Base-by-base conservation (phyloP, 2,329 filamentous ascomycete species). In the Phyllosticta paracitricarpa region DNA sequence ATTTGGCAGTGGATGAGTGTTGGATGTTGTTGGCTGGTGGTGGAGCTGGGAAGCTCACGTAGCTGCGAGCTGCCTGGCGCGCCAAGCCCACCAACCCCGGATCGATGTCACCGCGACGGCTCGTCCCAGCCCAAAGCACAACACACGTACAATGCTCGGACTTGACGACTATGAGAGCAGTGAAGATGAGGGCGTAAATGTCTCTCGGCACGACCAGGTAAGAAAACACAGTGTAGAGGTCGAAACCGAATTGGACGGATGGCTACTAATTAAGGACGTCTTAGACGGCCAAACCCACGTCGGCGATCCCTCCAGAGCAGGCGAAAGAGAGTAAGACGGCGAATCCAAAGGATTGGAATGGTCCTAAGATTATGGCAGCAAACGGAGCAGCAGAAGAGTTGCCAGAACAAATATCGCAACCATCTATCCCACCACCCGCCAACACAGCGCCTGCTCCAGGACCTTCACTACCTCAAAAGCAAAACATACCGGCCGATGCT, bases 141-240 rank as follows among this genome's bases (percentile, higher is more conserved):
- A 54, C 51, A 54, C 30, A 3, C 54, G 28, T n/a, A 61, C 17
- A 17, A 74, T 74, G 73, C 73, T 80, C 35, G 76, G 78, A 57
- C 70, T 76, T 40, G 68, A 72, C 57, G 76, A 74, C 55, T 77
- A 77, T 63, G 77, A 69, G 25, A 79, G 77, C 66, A 79, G 78
- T 64, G 77, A 79, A 26, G 78, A 79, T 14, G 77, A 77, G 59
- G 69, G 69, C 0, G 69, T 69, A 17, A 59, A 70, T 12, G 65
- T 64, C 17, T 63, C 66, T 14, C 65, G 69, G 52, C 67, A 68
- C 53, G 56, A 67, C 62, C 67, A 78, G 73, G 76, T 78, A 75
- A 73, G 73, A 65, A 63, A 51, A 57, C 24, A 30, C 51, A n/a
- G 17, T n/a, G 12, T 48, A 19, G 4, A n/a, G n/a, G 17, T 62